Evolutionary conservation across 1,284 basidiomycete genomes (phyloP).

Genomic region (Inonotus obliquus): DNA sequence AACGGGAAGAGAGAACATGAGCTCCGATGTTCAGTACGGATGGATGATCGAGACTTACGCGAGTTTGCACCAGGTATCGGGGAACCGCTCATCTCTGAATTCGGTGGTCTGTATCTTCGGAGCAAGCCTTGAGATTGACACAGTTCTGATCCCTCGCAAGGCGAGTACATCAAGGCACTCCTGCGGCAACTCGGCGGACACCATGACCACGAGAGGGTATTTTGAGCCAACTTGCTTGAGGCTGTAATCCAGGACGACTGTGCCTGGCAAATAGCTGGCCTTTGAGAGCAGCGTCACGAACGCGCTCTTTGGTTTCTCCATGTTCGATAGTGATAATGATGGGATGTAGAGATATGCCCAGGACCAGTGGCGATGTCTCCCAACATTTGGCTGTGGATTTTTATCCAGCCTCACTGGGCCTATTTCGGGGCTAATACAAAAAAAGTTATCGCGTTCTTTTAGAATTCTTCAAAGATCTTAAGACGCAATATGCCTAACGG

Average conservation of each 20-base stretch:
- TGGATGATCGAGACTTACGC: constrained; percentile 41
- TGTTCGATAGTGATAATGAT: background rate
- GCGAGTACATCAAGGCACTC: constrained; percentile 51
- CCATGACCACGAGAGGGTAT: constrained; percentile 83
- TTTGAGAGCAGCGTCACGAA: constrained; percentile 69
- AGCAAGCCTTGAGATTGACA: constrained; percentile 56
- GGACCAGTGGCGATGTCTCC: background rate
- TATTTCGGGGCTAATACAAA: background rate
- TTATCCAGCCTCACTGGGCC: background rate
- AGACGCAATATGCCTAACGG: background rate
- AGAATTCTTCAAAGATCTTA: background rate
- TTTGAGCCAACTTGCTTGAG: constrained; percentile 58
- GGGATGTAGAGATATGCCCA: background rate
- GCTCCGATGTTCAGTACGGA: background rate
- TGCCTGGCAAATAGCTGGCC: constrained; percentile 65
- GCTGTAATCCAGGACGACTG: constrained; percentile 68
- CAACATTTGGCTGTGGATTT: background rate
- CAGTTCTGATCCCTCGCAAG: constrained; percentile 48
- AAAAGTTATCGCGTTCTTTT: background rate
- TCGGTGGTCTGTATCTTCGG: constrained; percentile 49
- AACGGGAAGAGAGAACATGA: background rate
- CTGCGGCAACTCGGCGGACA: constrained; percentile 57
- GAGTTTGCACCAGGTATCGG: constrained; percentile 89
- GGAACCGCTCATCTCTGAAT: constrained; percentile 66
- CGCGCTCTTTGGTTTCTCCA: constrained; percentile 26